These are phyloP conservation scores for Pelargonium citronellum DNA, from an alignment of 441 rosid species.

Conservation along the genomic window DNA sequence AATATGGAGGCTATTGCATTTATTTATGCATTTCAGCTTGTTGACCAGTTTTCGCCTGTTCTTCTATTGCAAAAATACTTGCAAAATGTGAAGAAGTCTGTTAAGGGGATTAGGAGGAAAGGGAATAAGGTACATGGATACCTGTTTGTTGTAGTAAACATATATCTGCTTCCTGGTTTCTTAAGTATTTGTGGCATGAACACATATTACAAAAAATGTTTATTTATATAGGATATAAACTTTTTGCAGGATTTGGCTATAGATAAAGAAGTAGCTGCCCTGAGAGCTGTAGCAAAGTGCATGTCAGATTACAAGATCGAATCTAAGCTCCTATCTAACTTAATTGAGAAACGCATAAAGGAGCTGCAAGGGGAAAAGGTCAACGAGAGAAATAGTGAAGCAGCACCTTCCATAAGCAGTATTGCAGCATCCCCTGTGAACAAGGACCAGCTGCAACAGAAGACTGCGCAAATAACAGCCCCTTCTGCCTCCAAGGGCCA, in stretches of 20 bases:
- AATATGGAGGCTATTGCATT: conserved; percentile 24
- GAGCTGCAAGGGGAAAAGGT: conserved; percentile 22
- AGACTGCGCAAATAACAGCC: not conserved
- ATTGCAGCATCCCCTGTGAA: not conserved
- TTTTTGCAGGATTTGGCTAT: conserved; percentile 28
- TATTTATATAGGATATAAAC: conserved; percentile 5
- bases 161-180: not conserved
- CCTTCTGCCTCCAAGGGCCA: conserved; percentile 3
- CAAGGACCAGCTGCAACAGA: conserved; percentile 6
- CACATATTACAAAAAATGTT: not conserved
- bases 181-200: not conserved
- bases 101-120: not conserved
- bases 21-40: conserved; percentile 22
- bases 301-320: conserved; percentile 35
- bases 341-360: conserved; percentile 23
- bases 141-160: not conserved
- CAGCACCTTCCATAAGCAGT: not conserved
- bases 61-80: not conserved
- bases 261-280: conserved; percentile 20
- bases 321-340: conserved; percentile 17
- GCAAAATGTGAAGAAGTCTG: not conserved
- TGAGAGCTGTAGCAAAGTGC: conserved; percentile 29
- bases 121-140: conserved; percentile 18
- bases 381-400: not conserved
- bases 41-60: conserved; percentile 15